These are phyloP conservation scores for Haberlea rhodopensis DNA, from an alignment of 257 asterid genomes.

Conservation along the genomic window DNA sequence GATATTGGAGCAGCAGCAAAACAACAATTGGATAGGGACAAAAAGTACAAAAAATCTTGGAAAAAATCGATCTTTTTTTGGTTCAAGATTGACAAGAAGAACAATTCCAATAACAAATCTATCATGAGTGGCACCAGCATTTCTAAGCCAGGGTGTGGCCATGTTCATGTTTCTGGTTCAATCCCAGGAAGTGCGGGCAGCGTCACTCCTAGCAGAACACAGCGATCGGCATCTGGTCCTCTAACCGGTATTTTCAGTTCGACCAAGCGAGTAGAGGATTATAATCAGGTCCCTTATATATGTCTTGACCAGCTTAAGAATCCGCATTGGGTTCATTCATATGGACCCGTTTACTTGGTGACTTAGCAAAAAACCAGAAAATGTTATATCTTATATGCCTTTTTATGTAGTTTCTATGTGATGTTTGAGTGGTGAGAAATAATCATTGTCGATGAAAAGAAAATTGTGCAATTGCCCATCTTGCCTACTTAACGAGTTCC, in stretches of 20 bases:
- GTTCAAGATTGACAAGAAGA: constrained; percentile 56
- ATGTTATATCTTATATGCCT: not conserved
- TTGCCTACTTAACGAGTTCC: not conserved
- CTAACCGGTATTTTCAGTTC: constrained; percentile 38
- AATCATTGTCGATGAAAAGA: constrained; percentile 22
- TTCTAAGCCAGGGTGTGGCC: constrained; percentile 35
- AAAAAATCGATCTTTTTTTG: constrained; percentile 61
- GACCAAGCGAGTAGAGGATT: constrained; percentile 31
- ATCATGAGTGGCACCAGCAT: constrained; percentile 19
- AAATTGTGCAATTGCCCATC: not conserved
- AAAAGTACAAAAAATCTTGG: constrained; percentile 57
- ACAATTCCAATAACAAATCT: constrained; percentile 23
- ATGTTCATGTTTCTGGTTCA: constrained; percentile 47
- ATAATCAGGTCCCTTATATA: constrained; percentile 46
- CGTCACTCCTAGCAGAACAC: constrained; percentile 22
- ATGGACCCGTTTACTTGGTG: constrained; percentile 78
- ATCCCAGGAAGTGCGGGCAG: constrained; percentile 23
- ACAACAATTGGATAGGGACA: constrained; percentile 32
- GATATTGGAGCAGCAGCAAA: constrained; percentile 24
- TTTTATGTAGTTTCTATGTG: not conserved
- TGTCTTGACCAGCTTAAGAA: constrained; percentile 45
- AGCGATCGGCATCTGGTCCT: constrained; percentile 55
- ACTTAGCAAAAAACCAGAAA: constrained; percentile 35
- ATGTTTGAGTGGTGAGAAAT: not conserved
- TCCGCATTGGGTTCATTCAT: constrained; percentile 42